Base-by-base conservation (phyloP, 1,284 basidiomycete species). In the Ustilago bromivora region DNA sequence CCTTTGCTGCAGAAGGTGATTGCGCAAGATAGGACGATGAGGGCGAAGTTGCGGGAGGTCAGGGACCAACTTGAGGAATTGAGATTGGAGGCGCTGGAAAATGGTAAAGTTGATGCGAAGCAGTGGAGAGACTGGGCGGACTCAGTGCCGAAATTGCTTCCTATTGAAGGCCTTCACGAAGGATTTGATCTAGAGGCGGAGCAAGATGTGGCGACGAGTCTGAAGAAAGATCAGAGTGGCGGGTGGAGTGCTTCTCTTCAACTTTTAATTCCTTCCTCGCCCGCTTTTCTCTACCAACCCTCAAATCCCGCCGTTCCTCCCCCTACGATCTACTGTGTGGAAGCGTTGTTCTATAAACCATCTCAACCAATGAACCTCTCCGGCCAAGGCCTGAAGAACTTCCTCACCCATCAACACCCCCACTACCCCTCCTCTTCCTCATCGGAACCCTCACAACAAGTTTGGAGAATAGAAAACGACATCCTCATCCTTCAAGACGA, bases 401-500 rank as follows among this genome's bases (percentile, higher is more conserved):
- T 67, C 52, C 66, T 72, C 38, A 3, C 19, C 11, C 19, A 62
- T 0, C 59, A 66, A 35, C 47, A 62, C 34, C 41, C 61, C 1
- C 9, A 31, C 6, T 36, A 17, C 11, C 10, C 56, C 28, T 1
- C 57, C 40, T 17, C 13, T 43, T 17, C 40, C 13, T 43, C 40
- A 28, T 28, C 23, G 23, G 23, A 28, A 28, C 23, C 23, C 23
- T 28, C 23, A 28, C 23, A 28, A 28, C 23, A 28, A 28, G 23
- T 28, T 28, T 7, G 32, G 12, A 15, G 15, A 8, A 8, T 35
- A 1, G 31, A 58, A 55, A 53, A 58, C 28, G 56, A 76, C 35
- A 31, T 72, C 1, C 54, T 77, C 0, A 61, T 77, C 2, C 61
- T 77, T 4, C 75, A 77, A 34, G 75, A 77, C 54, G 75, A 77